Conservation (phyloP, 108 stramenopile genomes). For the Pseudonitzschia multiseries region DNA sequence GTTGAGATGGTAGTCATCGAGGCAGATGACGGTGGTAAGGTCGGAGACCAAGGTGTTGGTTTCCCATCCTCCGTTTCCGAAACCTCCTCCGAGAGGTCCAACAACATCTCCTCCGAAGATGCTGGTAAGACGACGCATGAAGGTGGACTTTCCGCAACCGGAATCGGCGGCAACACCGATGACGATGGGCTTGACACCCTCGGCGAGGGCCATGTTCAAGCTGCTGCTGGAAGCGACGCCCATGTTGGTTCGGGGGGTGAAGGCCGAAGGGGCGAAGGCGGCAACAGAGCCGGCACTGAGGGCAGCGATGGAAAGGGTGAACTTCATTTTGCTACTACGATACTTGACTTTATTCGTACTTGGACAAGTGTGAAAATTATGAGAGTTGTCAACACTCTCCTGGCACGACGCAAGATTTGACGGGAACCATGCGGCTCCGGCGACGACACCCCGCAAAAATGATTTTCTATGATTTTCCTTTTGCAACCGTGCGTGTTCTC, state of each 20-base stretch:
- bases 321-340: slow-evolving; percentile 46
- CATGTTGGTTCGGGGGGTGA: slow-evolving; percentile 38
- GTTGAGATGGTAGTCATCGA: slow-evolving; percentile 98
- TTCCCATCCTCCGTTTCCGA: slow-evolving; percentile 93
- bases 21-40: slow-evolving; percentile 96
- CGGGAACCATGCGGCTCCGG: background rate
- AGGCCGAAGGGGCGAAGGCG: slow-evolving; percentile 63
- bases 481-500: slow-evolving; percentile 13
- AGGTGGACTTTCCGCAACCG: slow-evolving; percentile 98
- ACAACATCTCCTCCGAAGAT: slow-evolving; percentile 95
- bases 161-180: slow-evolving; percentile 98
- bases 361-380: slow-evolving; percentile 10
- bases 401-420: background rate
- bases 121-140: slow-evolving; percentile 96
- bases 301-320: slow-evolving; percentile 28
- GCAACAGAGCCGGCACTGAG: slow-evolving; percentile 38
- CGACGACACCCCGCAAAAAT: background rate
- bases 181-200: slow-evolving; percentile 79
- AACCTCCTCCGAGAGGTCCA: slow-evolving; percentile 92
- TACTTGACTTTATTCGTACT: slow-evolving; percentile 5
- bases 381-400: background rate
- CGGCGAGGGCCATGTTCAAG: slow-evolving; percentile 73
- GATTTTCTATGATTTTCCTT: background rate
- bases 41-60: slow-evolving; percentile 97
- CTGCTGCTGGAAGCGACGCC: slow-evolving; percentile 36